Evolutionary conservation across 2,329 filamentous ascomycete species (phyloP).

Genomic region (Apiospora rasikravindrae): DNA sequence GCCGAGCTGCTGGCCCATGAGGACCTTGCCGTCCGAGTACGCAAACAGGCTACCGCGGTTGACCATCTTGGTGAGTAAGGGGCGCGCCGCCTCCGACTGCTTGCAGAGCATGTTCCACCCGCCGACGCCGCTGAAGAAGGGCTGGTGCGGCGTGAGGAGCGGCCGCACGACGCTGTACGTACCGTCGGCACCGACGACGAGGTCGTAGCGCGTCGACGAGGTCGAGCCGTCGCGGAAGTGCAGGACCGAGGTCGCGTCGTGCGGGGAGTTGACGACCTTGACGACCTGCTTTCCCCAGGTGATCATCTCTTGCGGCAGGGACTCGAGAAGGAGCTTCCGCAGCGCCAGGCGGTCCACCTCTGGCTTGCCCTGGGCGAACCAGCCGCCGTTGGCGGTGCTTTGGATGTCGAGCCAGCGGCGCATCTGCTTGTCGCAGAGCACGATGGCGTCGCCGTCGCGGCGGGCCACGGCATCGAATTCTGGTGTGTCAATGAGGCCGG

Average conservation of each 20-base stretch:
- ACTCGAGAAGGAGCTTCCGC: constrained; percentile 49
- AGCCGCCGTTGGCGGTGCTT: constrained; percentile 36
- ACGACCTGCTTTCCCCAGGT: constrained; percentile 52
- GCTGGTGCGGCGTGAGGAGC: constrained; percentile 44
- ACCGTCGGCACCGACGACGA: constrained; percentile 44
- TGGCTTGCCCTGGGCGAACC: constrained; percentile 42
- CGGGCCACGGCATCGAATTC: constrained; percentile 55
- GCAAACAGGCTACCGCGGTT: constrained; percentile 55
- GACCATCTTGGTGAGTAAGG: constrained; percentile 49
- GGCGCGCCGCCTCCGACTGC: constrained; percentile 47
- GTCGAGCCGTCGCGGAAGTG: constrained; percentile 34
- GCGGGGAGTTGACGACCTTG: constrained; percentile 40
- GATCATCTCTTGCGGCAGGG: constrained; percentile 50
- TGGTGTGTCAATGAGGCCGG: constrained; percentile 48
- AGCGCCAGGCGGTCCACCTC: constrained; percentile 59
- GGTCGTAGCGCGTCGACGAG: constrained; percentile 50
- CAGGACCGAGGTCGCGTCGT: background rate
- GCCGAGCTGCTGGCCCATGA: constrained; percentile 52
- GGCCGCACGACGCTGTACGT: constrained; percentile 44
- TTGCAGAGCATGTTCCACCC: constrained; percentile 48
- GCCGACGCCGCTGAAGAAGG: constrained; percentile 52
- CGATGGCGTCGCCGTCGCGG: constrained; percentile 56
- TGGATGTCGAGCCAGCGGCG: too few species aligned
- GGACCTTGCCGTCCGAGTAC: constrained; percentile 45
- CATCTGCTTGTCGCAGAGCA: constrained; percentile 50